Evolutionary conservation across 2,329 filamentous ascomycete species (phyloP).

Genomic region (Clarireedia monteithiana): DNA sequence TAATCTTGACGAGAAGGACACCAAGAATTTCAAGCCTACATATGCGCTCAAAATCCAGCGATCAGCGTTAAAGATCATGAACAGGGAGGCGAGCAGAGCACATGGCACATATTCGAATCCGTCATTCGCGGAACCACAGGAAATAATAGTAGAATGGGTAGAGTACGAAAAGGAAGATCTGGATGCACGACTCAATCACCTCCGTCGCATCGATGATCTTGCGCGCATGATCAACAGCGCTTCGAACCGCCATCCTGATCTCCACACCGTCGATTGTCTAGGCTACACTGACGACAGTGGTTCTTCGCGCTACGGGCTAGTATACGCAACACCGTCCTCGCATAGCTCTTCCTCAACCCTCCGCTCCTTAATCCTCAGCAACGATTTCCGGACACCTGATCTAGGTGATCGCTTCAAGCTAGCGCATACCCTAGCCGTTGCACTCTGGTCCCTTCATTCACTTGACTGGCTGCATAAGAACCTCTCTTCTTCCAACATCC

Average conservation of each 20-base stretch:
- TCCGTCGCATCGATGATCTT: constrained; percentile 39
- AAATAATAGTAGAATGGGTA: constrained; percentile 39
- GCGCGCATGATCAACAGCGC: constrained; percentile 41
- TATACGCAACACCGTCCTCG: constrained; percentile 32
- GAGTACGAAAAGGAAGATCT: constrained; percentile 34
- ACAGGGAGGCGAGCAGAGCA: constrained; percentile 20
- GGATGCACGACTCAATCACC: constrained; percentile 36
- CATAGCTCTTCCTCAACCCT: constrained; percentile 33
- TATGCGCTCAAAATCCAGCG: constrained; percentile 35
- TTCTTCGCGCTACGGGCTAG: constrained; percentile 36
- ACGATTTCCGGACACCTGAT: constrained; percentile 37
- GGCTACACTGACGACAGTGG: constrained; percentile 38
- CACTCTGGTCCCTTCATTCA: constrained; percentile 43
- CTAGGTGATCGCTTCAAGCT: constrained; percentile 37
- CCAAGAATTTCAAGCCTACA: constrained; percentile 35
- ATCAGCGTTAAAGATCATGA: constrained; percentile 25
- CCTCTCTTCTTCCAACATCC: constrained; percentile 32
- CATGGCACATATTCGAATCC: constrained; percentile 31
- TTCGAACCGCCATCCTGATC: constrained; percentile 37
- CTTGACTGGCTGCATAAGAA: constrained; percentile 46
- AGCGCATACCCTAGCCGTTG: constrained; percentile 36
- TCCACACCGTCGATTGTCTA: constrained; percentile 40
- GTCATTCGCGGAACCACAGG: constrained; percentile 19
- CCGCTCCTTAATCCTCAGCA: constrained; percentile 33
- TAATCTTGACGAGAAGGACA: constrained; percentile 37